These are phyloP conservation scores for Aspergillus aculeatinus DNA, from an alignment of 2,329 filamentous ascomycete genomes.

Conservation along the genomic window DNA sequence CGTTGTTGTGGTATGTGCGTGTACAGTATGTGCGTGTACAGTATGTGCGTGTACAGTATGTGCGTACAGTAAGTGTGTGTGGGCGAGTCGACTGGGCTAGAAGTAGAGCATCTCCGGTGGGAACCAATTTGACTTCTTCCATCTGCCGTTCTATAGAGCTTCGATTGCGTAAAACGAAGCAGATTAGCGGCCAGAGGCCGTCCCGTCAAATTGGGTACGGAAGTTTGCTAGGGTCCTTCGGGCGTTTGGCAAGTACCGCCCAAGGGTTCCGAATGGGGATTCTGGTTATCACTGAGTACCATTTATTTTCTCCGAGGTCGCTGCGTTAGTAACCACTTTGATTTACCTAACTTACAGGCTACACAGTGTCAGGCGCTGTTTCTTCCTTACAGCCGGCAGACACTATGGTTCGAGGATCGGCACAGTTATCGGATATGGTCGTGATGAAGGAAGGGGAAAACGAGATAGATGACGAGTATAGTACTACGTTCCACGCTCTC, in stretches of 20 bases:
- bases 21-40: no score
- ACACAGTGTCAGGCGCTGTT: not conserved
- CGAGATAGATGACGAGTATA: not conserved
- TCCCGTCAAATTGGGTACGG: conserved; percentile 19
- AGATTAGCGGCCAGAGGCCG: conserved; percentile 14
- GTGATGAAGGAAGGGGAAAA: not conserved
- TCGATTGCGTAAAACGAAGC: conserved; percentile 22
- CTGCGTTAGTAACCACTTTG: not conserved
- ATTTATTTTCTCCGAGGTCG: no score
- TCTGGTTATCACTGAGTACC: not conserved
- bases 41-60: no score
- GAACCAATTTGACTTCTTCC: conserved; percentile 26
- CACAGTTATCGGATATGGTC: not conserved
- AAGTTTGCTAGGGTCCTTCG: conserved; percentile 8
- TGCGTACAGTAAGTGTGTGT: not conserved
- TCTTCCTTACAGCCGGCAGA: conserved; percentile 5
- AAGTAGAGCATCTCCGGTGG: conserved; percentile 11
- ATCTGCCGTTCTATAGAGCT: conserved; percentile 24
- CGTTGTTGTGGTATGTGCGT: no score
- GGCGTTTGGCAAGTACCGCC: not conserved
- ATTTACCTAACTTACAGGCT: no score
- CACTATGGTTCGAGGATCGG: not conserved
- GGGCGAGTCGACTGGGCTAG: not conserved
- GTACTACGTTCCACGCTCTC: not conserved
- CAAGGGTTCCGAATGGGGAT: not conserved